A percentile compares a stretch with the other conserved stretches of the same genome.
Conservation (phyloP, 306 rosid species). For the Sphenostylis stenocarpa region DNA sequence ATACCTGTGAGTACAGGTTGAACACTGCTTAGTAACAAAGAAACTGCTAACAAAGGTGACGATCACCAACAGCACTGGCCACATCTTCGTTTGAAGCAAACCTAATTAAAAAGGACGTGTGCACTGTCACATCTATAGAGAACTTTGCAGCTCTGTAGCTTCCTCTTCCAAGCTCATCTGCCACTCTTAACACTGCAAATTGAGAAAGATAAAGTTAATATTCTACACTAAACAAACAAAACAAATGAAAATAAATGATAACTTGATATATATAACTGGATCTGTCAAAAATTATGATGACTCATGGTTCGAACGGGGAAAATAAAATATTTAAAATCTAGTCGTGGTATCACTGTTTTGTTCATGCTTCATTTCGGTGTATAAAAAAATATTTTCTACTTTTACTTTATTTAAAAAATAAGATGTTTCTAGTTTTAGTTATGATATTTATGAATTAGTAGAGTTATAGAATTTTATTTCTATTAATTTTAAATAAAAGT, state of each 20-base stretch:
- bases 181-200: constrained; percentile 50
- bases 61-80: constrained; percentile 42
- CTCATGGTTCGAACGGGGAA: too few species aligned
- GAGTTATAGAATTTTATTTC: too few species aligned
- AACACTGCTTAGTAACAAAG: constrained; percentile 52
- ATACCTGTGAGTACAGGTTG: constrained; percentile 62
- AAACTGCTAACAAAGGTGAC: constrained; percentile 47
- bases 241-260: not conserved
- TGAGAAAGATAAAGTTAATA: not conserved
- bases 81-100: constrained; percentile 41
- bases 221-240: not conserved
- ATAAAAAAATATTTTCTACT: too few species aligned
- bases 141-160: constrained; percentile 50
- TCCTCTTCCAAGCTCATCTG: constrained; percentile 62
- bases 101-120: constrained; percentile 42
- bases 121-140: constrained; percentile 39
- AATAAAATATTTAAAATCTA: too few species aligned
- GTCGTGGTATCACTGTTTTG: too few species aligned
- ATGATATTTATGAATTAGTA: too few species aligned
- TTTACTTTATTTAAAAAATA: too few species aligned
- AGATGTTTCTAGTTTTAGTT: too few species aligned
- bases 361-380: too few species aligned
- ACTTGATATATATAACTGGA: too few species aligned
- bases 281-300: too few species aligned
- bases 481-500: too few species aligned